Conservation (phyloP, 2,329 filamentous ascomycete genomes). For the Blastomyces silverae region DNA sequence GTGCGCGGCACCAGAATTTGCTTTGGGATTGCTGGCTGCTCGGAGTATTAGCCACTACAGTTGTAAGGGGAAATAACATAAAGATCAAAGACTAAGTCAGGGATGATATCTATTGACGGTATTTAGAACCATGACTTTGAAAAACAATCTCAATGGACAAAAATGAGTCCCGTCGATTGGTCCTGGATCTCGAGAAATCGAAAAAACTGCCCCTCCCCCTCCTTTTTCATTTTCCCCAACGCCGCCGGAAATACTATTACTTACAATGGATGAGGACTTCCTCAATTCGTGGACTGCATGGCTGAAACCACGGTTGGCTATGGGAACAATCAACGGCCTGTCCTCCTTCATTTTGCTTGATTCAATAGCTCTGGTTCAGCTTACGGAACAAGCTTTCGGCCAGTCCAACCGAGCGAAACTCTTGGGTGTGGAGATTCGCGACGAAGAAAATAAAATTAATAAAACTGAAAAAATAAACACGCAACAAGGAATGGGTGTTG, state of each 20-base stretch:
- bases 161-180: neutral
- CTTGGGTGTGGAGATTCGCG: too few relatives aligned
- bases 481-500: neutral
- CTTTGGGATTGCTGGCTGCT: conserved; percentile 13
- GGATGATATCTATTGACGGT: neutral
- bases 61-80: neutral
- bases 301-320: conserved; percentile 1
- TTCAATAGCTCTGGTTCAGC: neutral
- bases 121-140: neutral
- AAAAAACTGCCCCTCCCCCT: neutral
- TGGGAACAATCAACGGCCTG: conserved; percentile 8
- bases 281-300: conserved; percentile 4
- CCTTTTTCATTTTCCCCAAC: neutral
- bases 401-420: neutral
- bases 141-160: neutral
- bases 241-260: neutral
- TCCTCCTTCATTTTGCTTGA: neutral
- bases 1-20: conserved; percentile 5
- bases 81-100: neutral
- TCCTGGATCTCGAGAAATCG: neutral
- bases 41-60: conserved; percentile 1
- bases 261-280: conserved; percentile 14
- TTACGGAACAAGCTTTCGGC: neutral
- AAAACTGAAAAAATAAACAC: neutral
- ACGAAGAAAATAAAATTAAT: neutral